Evolutionary conservation across 2,329 filamentous ascomycete genomes (phyloP), one percentile per base, ranked within the genome.

Genomic region (Colletotrichum simmondsii): DNA sequence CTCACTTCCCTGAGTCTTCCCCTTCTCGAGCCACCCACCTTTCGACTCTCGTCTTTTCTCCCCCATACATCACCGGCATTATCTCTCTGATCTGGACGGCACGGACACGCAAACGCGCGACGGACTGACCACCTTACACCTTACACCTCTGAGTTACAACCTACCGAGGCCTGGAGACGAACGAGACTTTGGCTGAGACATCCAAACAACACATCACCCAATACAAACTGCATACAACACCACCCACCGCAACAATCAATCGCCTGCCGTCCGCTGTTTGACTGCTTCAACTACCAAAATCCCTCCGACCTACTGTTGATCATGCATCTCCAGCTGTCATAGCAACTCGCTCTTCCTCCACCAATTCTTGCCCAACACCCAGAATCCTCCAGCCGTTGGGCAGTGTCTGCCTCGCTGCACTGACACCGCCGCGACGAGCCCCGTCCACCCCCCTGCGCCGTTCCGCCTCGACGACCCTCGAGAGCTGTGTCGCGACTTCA

Each of bases 241-340:
- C 68, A 42, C 37, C n/a, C 64, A 53, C 22, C 10, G 35, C 42
- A 42, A 62, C 46, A 42, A n/a, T 19, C 42, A 19, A 32, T 22
- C 19, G 19, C 56, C 69, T 22, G 16, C 62, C 12, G 8, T 56
- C 8, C 30, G 42, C 46, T 61, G 42, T 46, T 56, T 24, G 46
- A 56, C 22, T n/a, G 42, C 42, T 49, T 49, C 42, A 49, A 49
- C 42, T 10, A 49, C 42, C 42, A 49, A 49, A n/a, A 19, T 1
- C 7, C 42, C 42, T 19, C 30, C 62, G 14, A 4, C n/a, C 46
- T 26, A 30, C 24, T 12, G 37, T 71, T 30, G 54, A 72, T 65
- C 70, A 72, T 72, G 70, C 70, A 65, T 72, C 42, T 69, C n/a
- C 70, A 70, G 68, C 42, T 70, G 16, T 49, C 70, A 65, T 72